Base-by-base conservation (phyloP, 148 eudicot genomes). In the Chenopodium album region DNA sequence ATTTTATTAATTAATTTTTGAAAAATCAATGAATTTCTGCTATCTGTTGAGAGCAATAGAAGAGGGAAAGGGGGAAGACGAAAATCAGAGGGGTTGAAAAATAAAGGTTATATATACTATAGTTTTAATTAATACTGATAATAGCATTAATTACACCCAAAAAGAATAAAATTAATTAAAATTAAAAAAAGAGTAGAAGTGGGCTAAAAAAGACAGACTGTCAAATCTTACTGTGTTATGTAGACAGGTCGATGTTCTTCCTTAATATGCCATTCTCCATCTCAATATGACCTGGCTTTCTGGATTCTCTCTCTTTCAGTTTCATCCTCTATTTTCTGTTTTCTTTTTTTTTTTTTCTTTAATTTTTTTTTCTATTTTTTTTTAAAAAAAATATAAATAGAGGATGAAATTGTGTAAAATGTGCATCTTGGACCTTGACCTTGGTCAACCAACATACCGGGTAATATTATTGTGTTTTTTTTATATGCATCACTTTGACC, bases 211-310 rank as follows among this genome's bases (percentile, higher is more conserved):
- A 11, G 76, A 8, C 76, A 73, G 77, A 74, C 77, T 74, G 77
- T 50, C 77, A 28, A 74, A 50, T 16, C 12, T 50, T 13, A 28
- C 20, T 48, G 77, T 50, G 4, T n/a, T 22, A 19, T 73, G 76
- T 73, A 73, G 76, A 74, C 77, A 74, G 77, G n/a, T 50, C 41
- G 77, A n/a, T 74, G 34, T 20, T 74, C 77, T 74, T 74, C 77
- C 77, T 74, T 74, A 74, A 74, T 74, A 48, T 46, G 63, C 63
- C 63, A 72, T 52, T 50, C 41, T 50, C 77, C 77, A 74, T 74
- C 62, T 48, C 63, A 74, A 74, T 9, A 26, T 74, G 59, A 74
- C 77, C 77, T 74, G 77, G 22, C 77, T 28, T 50, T 74, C 32
- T 48, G 22, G 76, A 73, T 73, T 47, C 29, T 73, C 76, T 74